phyloP scores from a whole-genome alignment of 2,329 filamentous ascomycete genomes.

The Phaeosphaeria sp. region DNA sequence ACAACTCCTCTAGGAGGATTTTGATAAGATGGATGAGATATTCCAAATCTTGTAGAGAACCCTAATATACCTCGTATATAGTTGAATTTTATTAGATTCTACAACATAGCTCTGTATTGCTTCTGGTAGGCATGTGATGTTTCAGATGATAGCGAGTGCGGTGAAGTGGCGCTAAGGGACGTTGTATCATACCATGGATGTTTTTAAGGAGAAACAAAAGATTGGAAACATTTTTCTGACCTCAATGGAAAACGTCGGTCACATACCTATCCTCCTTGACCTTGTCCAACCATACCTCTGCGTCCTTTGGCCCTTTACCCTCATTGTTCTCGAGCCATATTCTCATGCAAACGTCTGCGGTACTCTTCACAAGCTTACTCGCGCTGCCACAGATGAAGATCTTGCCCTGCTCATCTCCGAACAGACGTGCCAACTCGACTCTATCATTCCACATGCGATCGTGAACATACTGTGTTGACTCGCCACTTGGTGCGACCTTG shows the following conservation, averaged over 20 bases:
- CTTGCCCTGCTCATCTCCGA: slow-evolving; percentile 54
- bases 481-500: slow-evolving; percentile 72
- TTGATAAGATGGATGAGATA: no score
- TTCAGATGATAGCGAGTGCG: no score
- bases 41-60: no score
- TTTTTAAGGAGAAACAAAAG: no score
- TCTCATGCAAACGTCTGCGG: slow-evolving; percentile 36
- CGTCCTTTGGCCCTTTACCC: neutral
- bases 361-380: slow-evolving; percentile 50
- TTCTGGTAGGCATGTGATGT: no score
- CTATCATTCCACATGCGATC: slow-evolving; percentile 57
- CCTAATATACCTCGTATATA: no score
- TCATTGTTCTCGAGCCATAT: slow-evolving; percentile 5
- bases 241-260: neutral
- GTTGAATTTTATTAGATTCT: no score
- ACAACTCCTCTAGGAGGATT: no score
- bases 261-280: neutral
- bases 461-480: slow-evolving; percentile 55
- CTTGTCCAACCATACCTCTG: neutral
- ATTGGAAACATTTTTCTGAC: no score
- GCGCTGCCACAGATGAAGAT: slow-evolving; percentile 69
- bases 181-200: no score
- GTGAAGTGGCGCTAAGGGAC: no score
- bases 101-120: no score
- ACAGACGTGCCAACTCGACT: slow-evolving; percentile 52